Conservation (phyloP, 2,329 filamentous ascomycete genomes). For the Cadophora gregata region DNA sequence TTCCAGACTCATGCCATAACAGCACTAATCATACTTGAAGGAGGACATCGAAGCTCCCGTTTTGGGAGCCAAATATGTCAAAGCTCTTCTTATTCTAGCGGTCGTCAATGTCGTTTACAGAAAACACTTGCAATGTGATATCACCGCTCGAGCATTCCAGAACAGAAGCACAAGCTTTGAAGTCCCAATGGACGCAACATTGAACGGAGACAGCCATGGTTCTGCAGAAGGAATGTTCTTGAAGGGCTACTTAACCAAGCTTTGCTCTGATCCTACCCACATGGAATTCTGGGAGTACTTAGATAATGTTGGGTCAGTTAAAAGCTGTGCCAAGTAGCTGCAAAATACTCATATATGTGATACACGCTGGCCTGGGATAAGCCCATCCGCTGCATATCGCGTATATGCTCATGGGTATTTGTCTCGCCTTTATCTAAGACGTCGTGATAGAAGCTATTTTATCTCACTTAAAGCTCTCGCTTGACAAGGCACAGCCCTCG, state of each 20-base stretch:
- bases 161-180: slow-evolving; percentile 67
- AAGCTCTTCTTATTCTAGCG: slow-evolving; percentile 75
- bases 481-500: slow-evolving; percentile 71
- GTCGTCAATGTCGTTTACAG: slow-evolving; percentile 85
- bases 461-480: slow-evolving; percentile 60
- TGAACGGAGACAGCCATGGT: slow-evolving; percentile 50
- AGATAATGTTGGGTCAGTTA: slow-evolving; percentile 34
- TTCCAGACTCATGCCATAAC: neutral
- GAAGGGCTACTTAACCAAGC: slow-evolving; percentile 66
- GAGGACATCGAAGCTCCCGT: slow-evolving; percentile 38
- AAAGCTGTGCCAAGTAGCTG: no score
- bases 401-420: slow-evolving; percentile 77
- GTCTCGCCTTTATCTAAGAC: slow-evolving; percentile 77
- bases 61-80: slow-evolving; percentile 36
- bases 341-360: slow-evolving; percentile 17
- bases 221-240: slow-evolving; percentile 70
- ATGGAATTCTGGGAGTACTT: slow-evolving; percentile 39
- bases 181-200: slow-evolving; percentile 55
- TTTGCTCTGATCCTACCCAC: slow-evolving; percentile 32
- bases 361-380: slow-evolving; percentile 70
- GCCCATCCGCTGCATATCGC: slow-evolving; percentile 70
- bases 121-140: slow-evolving; percentile 79
- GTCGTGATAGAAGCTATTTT: slow-evolving; percentile 78
- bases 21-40: neutral
- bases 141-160: slow-evolving; percentile 78